Evolutionary conservation across 1,284 basidiomycete genomes (phyloP).

Genomic region (Paramarasmius palmivorus): DNA sequence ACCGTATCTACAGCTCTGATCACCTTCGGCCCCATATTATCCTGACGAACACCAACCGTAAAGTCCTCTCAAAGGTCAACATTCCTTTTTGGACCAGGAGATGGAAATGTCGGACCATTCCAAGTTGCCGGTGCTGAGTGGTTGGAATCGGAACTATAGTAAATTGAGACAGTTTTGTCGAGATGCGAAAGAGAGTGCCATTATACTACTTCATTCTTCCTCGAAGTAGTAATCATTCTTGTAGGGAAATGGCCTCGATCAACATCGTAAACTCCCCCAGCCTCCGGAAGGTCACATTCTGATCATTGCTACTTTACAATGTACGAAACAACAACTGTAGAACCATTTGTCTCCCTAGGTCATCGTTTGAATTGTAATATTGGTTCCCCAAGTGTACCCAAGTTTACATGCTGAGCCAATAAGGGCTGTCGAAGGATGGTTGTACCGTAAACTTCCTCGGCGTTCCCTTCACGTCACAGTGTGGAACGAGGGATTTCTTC

Average conservation of each 20-base stretch:
- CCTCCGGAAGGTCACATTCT: conserved; percentile 88
- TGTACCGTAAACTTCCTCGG: no score
- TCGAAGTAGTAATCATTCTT: neutral
- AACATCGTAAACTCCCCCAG: conserved; percentile 91
- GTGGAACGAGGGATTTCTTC: no score
- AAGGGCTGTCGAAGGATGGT: no score
- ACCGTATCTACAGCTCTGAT: conserved; percentile 97
- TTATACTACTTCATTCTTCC: neutral
- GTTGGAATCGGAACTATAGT: conserved; percentile 77
- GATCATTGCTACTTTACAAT: conserved; percentile 8
- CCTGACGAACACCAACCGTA: conserved; percentile 79
- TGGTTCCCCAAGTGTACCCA: no score
- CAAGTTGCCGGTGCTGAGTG: conserved; percentile 69
- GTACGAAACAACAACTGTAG: no score
- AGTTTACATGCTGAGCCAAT: no score
- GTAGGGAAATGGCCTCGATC: conserved; percentile 92
- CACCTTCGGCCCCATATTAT: conserved; percentile 79
- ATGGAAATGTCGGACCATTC: conserved; percentile 78
- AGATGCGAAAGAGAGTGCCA: conserved; percentile 77
- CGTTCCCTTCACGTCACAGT: no score
- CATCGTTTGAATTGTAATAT: no score
- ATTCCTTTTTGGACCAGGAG: conserved; percentile 83
- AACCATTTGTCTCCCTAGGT: no score
- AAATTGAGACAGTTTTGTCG: conserved; percentile 90
- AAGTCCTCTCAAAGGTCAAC: conserved; percentile 88